Conservation (phyloP, 2,329 filamentous ascomycete species). For the Leptoxyphium fumago region DNA sequence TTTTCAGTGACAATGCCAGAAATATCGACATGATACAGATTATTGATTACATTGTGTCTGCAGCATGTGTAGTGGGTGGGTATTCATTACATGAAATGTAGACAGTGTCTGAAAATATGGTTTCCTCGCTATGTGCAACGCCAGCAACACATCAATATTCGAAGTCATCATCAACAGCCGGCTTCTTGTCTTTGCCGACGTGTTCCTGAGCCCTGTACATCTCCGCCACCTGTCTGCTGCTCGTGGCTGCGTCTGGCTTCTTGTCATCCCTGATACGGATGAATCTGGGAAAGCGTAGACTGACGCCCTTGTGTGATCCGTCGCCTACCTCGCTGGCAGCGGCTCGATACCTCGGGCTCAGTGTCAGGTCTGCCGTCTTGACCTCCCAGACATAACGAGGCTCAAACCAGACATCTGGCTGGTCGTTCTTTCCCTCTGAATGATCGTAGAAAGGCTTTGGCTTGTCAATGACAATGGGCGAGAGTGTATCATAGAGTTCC, state of each 20-base stretch:
- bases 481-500: slow-evolving; percentile 63
- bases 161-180: slow-evolving; percentile 88
- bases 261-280: slow-evolving; percentile 90
- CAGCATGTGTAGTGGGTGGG: no score
- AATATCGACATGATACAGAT: no score
- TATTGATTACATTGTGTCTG: no score
- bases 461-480: slow-evolving; percentile 65
- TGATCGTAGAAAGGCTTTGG: slow-evolving; percentile 93
- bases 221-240: slow-evolving; percentile 72
- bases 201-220: slow-evolving; percentile 96
- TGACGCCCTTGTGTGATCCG: slow-evolving; percentile 60
- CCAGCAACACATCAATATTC: slow-evolving; percentile 52
- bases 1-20: no score
- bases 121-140: no score
- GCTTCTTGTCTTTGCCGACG: slow-evolving; percentile 71
- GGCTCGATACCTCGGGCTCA: slow-evolving; percentile 88
- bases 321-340: slow-evolving; percentile 56
- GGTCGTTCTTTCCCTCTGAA: slow-evolving; percentile 69
- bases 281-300: slow-evolving; percentile 80
- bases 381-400: slow-evolving; percentile 93
- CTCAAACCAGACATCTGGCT: slow-evolving; percentile 98
- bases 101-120: no score
- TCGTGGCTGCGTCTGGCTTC: slow-evolving; percentile 82
- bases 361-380: slow-evolving; percentile 85
- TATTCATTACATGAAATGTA: no score